These are phyloP conservation scores for Penicillium maclennaniae DNA, from an alignment of 495 filamentous ascomycete species.

Conservation along the genomic window DNA sequence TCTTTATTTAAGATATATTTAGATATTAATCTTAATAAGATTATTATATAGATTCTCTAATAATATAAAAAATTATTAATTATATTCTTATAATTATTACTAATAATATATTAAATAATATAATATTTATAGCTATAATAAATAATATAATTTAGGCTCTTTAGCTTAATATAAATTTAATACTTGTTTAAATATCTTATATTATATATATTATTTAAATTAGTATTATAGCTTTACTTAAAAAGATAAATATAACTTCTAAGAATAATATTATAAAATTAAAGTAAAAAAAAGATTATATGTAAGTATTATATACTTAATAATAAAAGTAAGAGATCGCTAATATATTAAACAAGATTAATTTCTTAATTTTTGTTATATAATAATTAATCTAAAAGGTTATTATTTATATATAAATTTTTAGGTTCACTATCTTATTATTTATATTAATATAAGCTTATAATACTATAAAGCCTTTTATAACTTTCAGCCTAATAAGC, in stretches of 20 bases:
- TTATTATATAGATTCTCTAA: constrained; percentile 4
- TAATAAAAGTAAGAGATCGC: background rate
- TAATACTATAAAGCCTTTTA: no score
- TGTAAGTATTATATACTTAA: background rate
- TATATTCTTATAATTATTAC: background rate
- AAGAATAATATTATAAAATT: background rate
- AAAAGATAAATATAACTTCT: background rate
- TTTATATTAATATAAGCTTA: no score
- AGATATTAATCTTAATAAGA: background rate
- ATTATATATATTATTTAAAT: background rate
- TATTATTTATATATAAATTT: no score
- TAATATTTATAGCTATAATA: background rate
- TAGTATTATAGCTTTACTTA: background rate
- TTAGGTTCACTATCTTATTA: no score
- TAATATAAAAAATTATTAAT: background rate
- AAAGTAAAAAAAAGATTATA: background rate
- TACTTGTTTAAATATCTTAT: background rate
- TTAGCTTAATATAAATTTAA: no score
- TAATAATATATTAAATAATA: background rate
- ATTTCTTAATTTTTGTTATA: background rate
- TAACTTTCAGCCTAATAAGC: background rate
- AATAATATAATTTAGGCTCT: no score
- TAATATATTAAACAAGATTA: background rate
- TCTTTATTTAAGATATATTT: constrained; percentile 4
- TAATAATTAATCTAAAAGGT: no score